Evolutionary conservation across 768 basidiomycete species (phyloP), one percentile per base, ranked within the genome.

Genomic region (Sporobolomyces roseus): DNA sequence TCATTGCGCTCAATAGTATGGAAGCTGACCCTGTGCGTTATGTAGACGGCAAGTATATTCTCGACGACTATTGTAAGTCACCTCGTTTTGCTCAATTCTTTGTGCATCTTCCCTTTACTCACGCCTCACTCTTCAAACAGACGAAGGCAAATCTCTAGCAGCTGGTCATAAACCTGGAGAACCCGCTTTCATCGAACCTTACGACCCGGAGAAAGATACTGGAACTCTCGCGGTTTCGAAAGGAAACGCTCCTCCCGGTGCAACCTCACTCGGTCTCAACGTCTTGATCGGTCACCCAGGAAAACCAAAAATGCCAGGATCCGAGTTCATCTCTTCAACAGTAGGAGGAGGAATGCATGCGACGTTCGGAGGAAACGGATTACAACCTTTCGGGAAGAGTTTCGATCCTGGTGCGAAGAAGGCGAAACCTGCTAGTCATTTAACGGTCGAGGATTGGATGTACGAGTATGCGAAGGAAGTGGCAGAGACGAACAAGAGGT

Each of bases 381-480:
- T 86, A 82, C 90, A 91, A 3, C 91, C 93, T 1, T 94, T 86
- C 78, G 90, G 89, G 64, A 90, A 91, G 74, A 90, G 90, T 1
- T 91, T 90, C 0, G 80, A 91, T 66, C 89, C 88, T 70, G 87
- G 88, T 1, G 89, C 92, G 66, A 83, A 89, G 74, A 91, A 93
- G 79, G 86, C 87, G 30, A 78, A 88, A 75, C 78, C 85, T 50
- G 82, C 88, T n/a, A 88, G 90, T 66, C 90, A 91, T 1, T 84
- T 94, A 14, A 86, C 84, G 41, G 87, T 86, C 76, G 89, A 93
- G 74, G 94, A 94, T 76, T 98, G 93, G 93, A 93, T 97, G 89
- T 82, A 79, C 75, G 84, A 87, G 79, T 86, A 87, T 68, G 88
- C 92, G 1, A 82, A 80, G 73, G 83, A 87, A 38, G 85, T 86